A percentile compares a stretch with the other conserved stretches of the same genome.
phyloP scores from a whole-genome alignment of 2,329 filamentous ascomycete species.

The Penicillium paneum region DNA sequence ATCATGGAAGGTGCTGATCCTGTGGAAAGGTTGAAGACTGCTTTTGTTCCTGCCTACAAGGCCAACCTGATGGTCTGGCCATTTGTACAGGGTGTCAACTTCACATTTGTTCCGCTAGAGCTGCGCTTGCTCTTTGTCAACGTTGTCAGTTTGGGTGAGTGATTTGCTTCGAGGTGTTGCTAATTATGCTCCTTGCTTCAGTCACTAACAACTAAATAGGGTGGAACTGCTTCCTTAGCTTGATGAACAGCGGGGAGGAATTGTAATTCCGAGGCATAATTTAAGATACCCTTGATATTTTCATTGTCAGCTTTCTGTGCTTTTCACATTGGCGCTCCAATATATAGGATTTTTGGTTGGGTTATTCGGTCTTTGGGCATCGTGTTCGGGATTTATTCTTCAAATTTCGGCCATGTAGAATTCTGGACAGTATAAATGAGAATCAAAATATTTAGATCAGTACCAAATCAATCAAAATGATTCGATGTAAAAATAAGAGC shows the following conservation, averaged over 20 bases:
- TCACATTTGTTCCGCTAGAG: conserved; percentile 78
- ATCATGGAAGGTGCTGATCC: conserved; percentile 68
- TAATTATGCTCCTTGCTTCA: background rate
- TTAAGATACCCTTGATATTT: conserved; percentile 22
- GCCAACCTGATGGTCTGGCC: conserved; percentile 92
- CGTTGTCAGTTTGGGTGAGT: conserved; percentile 65
- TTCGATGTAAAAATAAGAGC: background rate
- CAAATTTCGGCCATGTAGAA: background rate
- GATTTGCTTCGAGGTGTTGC: background rate
- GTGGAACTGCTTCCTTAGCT: conserved; percentile 59
- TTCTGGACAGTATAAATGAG: background rate
- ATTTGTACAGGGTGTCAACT: conserved; percentile 78
- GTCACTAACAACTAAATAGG: conserved; percentile 34
- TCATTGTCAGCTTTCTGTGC: conserved; percentile 8
- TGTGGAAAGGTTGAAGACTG: conserved; percentile 66
- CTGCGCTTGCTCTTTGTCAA: conserved; percentile 85
- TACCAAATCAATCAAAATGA: background rate
- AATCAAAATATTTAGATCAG: background rate
- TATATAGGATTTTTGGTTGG: conserved; percentile 4
- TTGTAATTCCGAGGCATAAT: conserved; percentile 33
- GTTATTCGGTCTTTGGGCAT: conserved; percentile 3
- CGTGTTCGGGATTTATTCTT: background rate
- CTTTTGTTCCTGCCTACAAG: conserved; percentile 68
- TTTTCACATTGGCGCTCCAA: conserved; percentile 12
- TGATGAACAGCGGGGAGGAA: conserved; percentile 50